A percentile compares a stretch with the other conserved stretches of the same genome.
Evolutionary conservation across 78 protist species (phyloP).

Genomic region (Neovahlkampfia damariscottae): DNA sequence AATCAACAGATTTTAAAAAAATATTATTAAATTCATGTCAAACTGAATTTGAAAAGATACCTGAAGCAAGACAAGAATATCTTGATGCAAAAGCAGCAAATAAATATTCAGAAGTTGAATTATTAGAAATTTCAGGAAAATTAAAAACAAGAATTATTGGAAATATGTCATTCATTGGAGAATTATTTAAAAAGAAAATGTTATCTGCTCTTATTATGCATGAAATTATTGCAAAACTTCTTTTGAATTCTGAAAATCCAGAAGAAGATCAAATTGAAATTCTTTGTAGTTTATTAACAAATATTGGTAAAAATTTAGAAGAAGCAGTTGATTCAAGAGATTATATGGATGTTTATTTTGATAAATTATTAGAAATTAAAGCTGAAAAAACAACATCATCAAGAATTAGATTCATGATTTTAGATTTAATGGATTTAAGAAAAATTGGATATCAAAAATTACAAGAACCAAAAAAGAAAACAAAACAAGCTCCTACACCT

Average conservation of each 20-base stretch:
- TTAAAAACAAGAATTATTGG: constrained; percentile 4
- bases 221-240: not conserved
- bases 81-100: constrained; percentile 4
- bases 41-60: not conserved
- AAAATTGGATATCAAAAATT: not conserved
- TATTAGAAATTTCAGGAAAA: not conserved
- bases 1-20: not conserved
- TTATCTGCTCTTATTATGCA: constrained; percentile 12
- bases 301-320: constrained; percentile 11
- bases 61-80: too few relatives aligned
- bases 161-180: constrained; percentile 22
- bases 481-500: too few relatives aligned
- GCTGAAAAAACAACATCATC: not conserved
- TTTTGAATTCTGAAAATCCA: not conserved
- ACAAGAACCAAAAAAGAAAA: not conserved
- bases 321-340: not conserved
- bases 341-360: constrained; percentile 1
- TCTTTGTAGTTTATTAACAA: constrained; percentile 8
- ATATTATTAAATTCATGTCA: constrained; percentile 14
- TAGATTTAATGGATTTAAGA: not conserved
- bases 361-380: not conserved
- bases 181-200: constrained; percentile 4
- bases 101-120: not conserved
- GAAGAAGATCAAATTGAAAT: constrained; percentile 6
- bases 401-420: not conserved